Percentiles rank a stretch among this genome's conserved stretches.
Evolutionary conservation across 208 protist species (phyloP).

Genomic region (Acanthamoeba culbertsoni): DNA sequence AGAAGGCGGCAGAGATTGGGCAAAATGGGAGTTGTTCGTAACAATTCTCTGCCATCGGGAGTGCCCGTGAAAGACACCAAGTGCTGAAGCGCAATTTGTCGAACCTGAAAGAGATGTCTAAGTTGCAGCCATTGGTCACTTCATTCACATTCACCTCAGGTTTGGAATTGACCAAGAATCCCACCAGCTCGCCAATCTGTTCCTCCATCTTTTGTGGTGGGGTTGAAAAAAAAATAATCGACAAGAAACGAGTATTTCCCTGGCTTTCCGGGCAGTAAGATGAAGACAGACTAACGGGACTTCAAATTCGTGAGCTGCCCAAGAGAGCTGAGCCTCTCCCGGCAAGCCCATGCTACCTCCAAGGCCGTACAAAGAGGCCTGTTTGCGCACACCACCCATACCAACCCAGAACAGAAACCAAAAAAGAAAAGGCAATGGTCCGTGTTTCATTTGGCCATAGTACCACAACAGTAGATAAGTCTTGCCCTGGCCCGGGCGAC

Average conservation of each 20-base stretch:
- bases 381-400: too few species aligned
- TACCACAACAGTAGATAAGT: too few species aligned
- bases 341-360: too few species aligned
- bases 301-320: too few species aligned
- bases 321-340: too few species aligned
- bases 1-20: slow-evolving; percentile 12
- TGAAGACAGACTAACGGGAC: too few species aligned
- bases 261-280: too few species aligned
- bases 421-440: too few species aligned
- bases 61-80: background rate
- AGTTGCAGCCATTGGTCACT: background rate
- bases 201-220: slow-evolving; percentile 48
- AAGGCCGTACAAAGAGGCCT: too few species aligned
- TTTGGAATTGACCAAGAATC: slow-evolving; percentile 39
- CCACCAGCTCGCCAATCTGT: slow-evolving; percentile 14
- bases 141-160: slow-evolving; percentile 35
- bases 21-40: background rate
- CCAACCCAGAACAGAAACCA: too few species aligned
- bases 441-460: too few species aligned
- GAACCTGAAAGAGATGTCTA: slow-evolving; percentile 25
- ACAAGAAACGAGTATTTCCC: background rate
- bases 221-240: background rate
- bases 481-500: too few species aligned
- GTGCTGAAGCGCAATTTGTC: slow-evolving; percentile 54
- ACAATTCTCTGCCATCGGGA: background rate